phyloP scores from a whole-genome alignment of 148 eudicot species.

The Vaccinium darrowii region DNA sequence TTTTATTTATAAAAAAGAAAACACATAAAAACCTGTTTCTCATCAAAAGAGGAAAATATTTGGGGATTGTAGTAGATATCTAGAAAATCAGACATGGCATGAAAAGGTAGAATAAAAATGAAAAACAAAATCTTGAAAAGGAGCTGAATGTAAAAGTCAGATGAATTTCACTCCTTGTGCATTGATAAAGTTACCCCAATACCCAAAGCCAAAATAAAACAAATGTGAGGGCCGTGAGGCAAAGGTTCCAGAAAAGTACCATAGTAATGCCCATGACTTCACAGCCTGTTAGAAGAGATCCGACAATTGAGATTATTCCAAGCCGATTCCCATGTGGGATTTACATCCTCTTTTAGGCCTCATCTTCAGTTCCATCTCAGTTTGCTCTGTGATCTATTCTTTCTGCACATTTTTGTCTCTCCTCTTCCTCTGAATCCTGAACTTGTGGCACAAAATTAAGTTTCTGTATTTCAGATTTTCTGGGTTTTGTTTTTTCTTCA shows the following conservation, averaged over 20 bases:
- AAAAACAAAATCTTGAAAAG: not conserved
- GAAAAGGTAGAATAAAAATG: not conserved
- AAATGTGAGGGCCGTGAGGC: not conserved
- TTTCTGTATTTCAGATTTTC: slow-evolving; percentile 11
- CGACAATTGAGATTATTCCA: slow-evolving; percentile 51
- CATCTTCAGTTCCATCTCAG: slow-evolving; percentile 3
- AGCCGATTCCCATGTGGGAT: slow-evolving; percentile 54
- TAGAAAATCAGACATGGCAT: not conserved
- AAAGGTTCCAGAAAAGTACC: slow-evolving; percentile 30
- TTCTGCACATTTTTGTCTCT: not conserved
- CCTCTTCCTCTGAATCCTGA: slow-evolving; percentile 7
- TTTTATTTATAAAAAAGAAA: not conserved
- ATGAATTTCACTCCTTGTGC: not conserved
- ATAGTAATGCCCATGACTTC: slow-evolving; percentile 30
- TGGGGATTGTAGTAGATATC: not conserved
- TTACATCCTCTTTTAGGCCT: slow-evolving; percentile 21
- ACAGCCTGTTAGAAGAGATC: slow-evolving; percentile 40
- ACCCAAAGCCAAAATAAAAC: not conserved
- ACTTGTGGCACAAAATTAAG: not conserved
- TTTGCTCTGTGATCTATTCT: slow-evolving; percentile 17
- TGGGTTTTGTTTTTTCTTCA: not conserved
- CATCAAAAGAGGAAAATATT: not conserved
- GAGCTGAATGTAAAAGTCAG: not conserved
- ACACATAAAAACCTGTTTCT: not conserved
- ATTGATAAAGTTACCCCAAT: not conserved